These are phyloP conservation scores for Malus hybrid DNA, from an alignment of 331 rosid genomes.

Conservation along the genomic window DNA sequence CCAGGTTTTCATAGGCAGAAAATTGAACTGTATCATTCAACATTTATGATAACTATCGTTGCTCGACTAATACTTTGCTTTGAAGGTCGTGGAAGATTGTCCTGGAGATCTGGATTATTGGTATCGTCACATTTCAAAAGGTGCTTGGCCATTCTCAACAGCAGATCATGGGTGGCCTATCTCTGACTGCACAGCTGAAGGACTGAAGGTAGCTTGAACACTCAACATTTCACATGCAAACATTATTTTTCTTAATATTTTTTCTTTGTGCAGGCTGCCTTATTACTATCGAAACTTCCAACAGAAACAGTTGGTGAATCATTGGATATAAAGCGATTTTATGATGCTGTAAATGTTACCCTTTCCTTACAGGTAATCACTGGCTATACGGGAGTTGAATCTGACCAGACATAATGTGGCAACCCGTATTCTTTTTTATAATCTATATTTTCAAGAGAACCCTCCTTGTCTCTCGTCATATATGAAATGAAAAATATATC, in stretches of 20 bases:
- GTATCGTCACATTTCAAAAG: constrained; percentile 19
- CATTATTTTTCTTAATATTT: background rate
- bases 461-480: background rate
- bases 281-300: constrained; percentile 20
- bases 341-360: constrained; percentile 27
- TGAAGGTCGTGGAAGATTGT: constrained; percentile 13
- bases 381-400: background rate
- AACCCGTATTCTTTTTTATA: background rate
- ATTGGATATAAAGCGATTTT: constrained; percentile 10
- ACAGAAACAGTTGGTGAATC: constrained; percentile 23
- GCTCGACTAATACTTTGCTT: background rate
- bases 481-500: too few species aligned
- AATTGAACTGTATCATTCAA: background rate
- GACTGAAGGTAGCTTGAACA: constrained; percentile 23
- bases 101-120: constrained; percentile 9
- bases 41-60: background rate
- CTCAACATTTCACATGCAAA: background rate
- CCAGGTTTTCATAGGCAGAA: background rate
- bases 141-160: constrained; percentile 36
- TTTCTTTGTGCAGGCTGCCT: constrained; percentile 20
- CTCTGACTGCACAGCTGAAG: constrained; percentile 37
- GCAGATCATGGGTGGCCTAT: constrained; percentile 42
- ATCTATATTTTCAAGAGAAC: background rate
- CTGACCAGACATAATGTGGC: background rate
- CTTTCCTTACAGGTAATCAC: constrained; percentile 28